phyloP scores from a whole-genome alignment of 371 early-diverging fungal genomes.

The Choanephora cucurbitarum region DNA sequence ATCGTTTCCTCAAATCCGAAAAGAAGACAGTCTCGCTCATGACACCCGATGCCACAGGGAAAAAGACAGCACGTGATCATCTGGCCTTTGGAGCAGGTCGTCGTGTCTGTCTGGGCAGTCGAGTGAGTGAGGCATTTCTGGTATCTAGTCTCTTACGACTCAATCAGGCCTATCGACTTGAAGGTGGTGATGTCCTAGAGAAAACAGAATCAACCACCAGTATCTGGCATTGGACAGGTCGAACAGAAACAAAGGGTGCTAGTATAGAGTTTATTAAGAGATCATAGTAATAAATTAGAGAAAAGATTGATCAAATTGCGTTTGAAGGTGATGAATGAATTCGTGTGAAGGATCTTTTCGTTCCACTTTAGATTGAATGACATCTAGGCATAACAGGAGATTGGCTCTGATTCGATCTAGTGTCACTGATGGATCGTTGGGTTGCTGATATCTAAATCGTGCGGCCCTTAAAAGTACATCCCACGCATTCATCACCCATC shows the following conservation, averaged over 20 bases:
- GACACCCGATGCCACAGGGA: conserved; percentile 9
- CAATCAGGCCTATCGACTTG: conserved; percentile 13
- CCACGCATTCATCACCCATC: conserved; percentile 26
- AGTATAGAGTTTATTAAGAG: conserved; percentile 23
- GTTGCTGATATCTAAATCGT: conserved; percentile 13
- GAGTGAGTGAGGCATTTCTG: conserved; percentile 25
- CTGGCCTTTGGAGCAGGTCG: conserved; percentile 44
- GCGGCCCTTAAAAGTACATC: conserved; percentile 16
- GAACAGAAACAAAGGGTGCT: conserved; percentile 34
- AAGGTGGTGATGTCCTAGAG: conserved; percentile 24
- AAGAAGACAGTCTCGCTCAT: conserved; percentile 16
- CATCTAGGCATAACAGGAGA: conserved; percentile 17
- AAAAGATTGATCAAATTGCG: conserved; percentile 9
- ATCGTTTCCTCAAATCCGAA: conserved; percentile 26
- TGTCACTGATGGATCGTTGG: conserved; percentile 4
- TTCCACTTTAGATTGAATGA: conserved; percentile 6
- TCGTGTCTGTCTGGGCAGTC: conserved; percentile 31
- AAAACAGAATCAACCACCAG: conserved; percentile 21
- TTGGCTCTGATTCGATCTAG: conserved; percentile 24
- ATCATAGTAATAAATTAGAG: neutral
- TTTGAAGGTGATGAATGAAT: neutral
- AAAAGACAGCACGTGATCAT: conserved; percentile 30
- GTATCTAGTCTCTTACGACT: conserved; percentile 15
- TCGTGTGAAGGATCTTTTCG: conserved; percentile 7
- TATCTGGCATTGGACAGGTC: conserved; percentile 33